A percentile compares a stretch with the other conserved stretches of the same genome.
Conservation (phyloP, 1,284 basidiomycete genomes). For the Clitocybe nebularis region DNA sequence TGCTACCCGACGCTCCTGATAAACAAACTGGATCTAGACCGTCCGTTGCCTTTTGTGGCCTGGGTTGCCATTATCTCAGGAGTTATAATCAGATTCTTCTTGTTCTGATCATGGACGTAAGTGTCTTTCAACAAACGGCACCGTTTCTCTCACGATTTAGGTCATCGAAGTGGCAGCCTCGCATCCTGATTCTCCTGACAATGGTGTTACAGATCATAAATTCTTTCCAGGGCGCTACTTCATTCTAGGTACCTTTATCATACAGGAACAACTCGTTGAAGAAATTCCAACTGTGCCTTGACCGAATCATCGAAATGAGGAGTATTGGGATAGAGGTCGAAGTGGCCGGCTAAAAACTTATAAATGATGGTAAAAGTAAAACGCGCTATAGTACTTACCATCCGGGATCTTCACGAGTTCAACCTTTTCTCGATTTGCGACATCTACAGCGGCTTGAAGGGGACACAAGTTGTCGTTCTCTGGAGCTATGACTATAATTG, state of each 20-base stretch:
- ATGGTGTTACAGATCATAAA: too few species aligned
- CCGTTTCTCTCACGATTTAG: too few species aligned
- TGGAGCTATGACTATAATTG: conserved; percentile 23
- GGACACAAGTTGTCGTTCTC: conserved; percentile 22
- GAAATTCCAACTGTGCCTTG: conserved; percentile 20
- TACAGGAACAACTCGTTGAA: conserved; percentile 21
- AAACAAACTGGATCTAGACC: not conserved
- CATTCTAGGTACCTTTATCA: too few species aligned
- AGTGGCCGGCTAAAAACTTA: conserved; percentile 20
- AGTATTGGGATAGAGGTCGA: conserved; percentile 23
- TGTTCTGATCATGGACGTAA: too few species aligned
- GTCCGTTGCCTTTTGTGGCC: not conserved
- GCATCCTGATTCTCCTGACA: too few species aligned
- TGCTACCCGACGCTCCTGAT: not conserved
- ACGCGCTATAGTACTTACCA: not conserved
- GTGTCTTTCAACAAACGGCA: too few species aligned
- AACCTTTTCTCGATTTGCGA: conserved; percentile 16
- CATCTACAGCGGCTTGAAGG: conserved; percentile 12
- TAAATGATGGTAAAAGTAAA: not conserved
- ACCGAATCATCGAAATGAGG: conserved; percentile 17
- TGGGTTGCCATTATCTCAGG: too few species aligned
- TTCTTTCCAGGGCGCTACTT: too few species aligned
- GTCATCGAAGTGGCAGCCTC: too few species aligned
- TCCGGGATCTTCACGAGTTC: conserved; percentile 7
- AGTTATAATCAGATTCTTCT: too few species aligned